A percentile compares a stretch with the other conserved stretches of the same genome.
Evolutionary conservation across 768 basidiomycete genomes (phyloP).

Genomic region (Boletus patriciae): DNA sequence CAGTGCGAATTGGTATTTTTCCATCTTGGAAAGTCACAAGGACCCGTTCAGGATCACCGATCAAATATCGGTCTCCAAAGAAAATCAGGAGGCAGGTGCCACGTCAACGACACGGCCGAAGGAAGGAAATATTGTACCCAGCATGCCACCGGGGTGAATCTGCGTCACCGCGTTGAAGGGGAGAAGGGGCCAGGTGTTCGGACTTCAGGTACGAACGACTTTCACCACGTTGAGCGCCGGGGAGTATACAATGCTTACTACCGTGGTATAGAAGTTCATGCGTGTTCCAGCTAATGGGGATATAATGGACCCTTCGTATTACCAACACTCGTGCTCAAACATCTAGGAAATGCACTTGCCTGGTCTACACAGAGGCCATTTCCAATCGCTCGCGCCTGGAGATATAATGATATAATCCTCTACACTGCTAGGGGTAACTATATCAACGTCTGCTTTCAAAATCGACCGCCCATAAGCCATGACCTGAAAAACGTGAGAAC

Average conservation of each 20-base stretch:
- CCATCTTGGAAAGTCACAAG: background rate
- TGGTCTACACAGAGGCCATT: background rate
- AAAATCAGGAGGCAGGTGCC: background rate
- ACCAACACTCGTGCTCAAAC: background rate
- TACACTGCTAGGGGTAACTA: background rate
- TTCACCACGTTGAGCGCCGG: background rate
- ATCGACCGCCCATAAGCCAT: background rate
- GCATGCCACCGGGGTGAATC: constrained; percentile 1
- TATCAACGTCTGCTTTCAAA: background rate
- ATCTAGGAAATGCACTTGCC: constrained; percentile 8
- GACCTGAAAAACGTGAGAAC: background rate
- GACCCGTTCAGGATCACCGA: background rate
- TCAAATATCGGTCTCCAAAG: background rate
- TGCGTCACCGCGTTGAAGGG: background rate
- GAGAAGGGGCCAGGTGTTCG: background rate
- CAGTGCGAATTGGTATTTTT: background rate
- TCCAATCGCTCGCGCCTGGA: background rate
- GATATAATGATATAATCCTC: background rate
- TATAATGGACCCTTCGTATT: background rate
- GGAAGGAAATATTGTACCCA: background rate
- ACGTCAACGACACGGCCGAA: background rate
- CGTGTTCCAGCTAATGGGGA: background rate
- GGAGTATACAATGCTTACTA: background rate
- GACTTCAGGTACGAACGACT: background rate
- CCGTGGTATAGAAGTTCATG: background rate